Conservation (phyloP, 2,329 filamentous ascomycete genomes). For the Fusarium chlamydosporum region DNA sequence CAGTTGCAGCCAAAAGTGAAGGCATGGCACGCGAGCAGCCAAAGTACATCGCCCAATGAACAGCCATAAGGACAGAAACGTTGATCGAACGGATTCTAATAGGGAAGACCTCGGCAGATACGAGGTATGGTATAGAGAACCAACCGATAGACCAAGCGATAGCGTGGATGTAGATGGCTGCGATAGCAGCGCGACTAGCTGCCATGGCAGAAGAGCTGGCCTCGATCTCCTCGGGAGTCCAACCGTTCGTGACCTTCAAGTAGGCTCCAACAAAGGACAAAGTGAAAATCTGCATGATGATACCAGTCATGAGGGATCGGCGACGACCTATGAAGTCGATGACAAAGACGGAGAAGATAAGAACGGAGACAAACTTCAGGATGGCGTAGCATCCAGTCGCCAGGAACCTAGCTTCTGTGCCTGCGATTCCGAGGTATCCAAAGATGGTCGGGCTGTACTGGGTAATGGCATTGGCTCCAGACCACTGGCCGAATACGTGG, state of each 20-base stretch:
- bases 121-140: constrained; percentile 62
- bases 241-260: constrained; percentile 50
- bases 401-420: constrained; percentile 46
- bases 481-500: constrained; percentile 51
- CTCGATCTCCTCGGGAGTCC: constrained; percentile 36
- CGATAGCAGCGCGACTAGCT: constrained; percentile 58
- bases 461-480: constrained; percentile 52
- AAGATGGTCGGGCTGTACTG: constrained; percentile 52
- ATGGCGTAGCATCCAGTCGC: constrained; percentile 50
- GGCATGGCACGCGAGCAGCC: constrained; percentile 55
- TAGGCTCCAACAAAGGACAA: constrained; percentile 52
- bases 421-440: constrained; percentile 49
- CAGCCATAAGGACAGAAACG: constrained; percentile 60
- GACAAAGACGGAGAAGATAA: constrained; percentile 51
- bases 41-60: constrained; percentile 59
- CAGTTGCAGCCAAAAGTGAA: constrained; percentile 52
- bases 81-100: constrained; percentile 59
- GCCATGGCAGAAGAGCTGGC: constrained; percentile 41
- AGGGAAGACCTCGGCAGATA: constrained; percentile 62
- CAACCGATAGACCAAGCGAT: constrained; percentile 63
- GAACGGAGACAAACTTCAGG: constrained; percentile 50
- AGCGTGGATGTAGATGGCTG: constrained; percentile 60
- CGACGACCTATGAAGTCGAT: constrained; percentile 53
- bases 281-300: constrained; percentile 52
- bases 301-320: constrained; percentile 55